Conservation (phyloP, 2,329 filamentous ascomycete species). For the Dothidotthia symphoricarpi region DNA sequence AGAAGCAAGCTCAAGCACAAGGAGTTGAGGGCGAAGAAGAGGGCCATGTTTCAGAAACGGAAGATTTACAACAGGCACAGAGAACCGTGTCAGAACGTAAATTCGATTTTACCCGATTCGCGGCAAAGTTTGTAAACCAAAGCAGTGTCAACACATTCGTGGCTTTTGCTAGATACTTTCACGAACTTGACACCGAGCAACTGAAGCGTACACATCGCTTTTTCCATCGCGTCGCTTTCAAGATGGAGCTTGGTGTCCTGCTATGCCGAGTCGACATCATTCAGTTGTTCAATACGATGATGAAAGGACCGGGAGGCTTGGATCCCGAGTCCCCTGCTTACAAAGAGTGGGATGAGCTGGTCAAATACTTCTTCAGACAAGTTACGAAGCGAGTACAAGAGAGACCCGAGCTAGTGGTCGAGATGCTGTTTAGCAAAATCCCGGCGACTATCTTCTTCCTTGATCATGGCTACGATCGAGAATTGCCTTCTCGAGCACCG, state of each 20-base stretch:
- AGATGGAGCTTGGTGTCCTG: conserved; percentile 85
- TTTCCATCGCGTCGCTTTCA: conserved; percentile 92
- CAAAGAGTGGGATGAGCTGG: conserved; percentile 88
- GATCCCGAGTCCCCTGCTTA: conserved; percentile 65
- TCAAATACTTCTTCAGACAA: conserved; percentile 77
- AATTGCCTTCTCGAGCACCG: conserved; percentile 63
- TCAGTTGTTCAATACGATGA: conserved; percentile 81
- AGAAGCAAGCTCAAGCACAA: conserved; percentile 52
- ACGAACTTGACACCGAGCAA: conserved; percentile 74
- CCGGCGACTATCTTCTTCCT: conserved; percentile 79
- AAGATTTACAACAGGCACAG: conserved; percentile 71
- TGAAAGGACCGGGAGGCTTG: conserved; percentile 80
- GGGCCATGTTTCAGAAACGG: conserved; percentile 55
- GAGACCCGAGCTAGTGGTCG: conserved; percentile 79
- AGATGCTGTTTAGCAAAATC: conserved; percentile 94
- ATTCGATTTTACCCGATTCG: conserved; percentile 88
- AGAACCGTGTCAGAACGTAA: conserved; percentile 76
- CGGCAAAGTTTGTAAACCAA: conserved; percentile 77
- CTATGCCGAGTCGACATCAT: conserved; percentile 91
- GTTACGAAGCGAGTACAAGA: conserved; percentile 83
- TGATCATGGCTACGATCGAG: conserved; percentile 85
- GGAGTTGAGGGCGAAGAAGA: conserved; percentile 55
- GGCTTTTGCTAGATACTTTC: conserved; percentile 74
- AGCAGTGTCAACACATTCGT: conserved; percentile 87
- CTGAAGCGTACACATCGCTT: conserved; percentile 91